A percentile compares a stretch with the other conserved stretches of the same genome.
phyloP scores from a whole-genome alignment of 306 rosid genomes.

The Dryas octopetala region DNA sequence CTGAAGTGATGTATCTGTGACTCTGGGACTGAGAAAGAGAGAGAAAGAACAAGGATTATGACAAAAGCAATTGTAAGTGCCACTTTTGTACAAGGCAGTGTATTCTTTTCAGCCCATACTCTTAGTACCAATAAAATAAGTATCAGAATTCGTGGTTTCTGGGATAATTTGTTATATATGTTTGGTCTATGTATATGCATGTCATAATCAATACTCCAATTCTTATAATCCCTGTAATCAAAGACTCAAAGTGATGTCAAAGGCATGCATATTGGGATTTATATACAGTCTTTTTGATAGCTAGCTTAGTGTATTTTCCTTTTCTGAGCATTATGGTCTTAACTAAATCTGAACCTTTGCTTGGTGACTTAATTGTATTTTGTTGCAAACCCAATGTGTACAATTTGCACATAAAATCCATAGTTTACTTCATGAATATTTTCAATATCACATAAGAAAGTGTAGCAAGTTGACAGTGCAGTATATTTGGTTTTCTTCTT shows the following conservation, averaged over 20 bases:
- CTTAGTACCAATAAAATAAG: not conserved
- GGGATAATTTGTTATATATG: not conserved
- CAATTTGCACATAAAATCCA: not conserved
- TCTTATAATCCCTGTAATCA: not conserved
- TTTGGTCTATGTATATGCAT: not conserved
- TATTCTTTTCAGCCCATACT: not conserved
- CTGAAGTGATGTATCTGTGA: slow-evolving; percentile 25
- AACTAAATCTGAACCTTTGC: too few relatives aligned
- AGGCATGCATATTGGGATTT: too few relatives aligned
- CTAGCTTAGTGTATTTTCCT: not conserved
- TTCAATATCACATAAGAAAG: not conserved
- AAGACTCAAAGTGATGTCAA: not conserved
- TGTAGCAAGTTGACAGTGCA: not conserved
- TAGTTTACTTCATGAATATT: not conserved
- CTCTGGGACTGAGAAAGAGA: too few relatives aligned
- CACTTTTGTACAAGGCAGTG: not conserved
- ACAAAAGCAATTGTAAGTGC: slow-evolving; percentile 2
- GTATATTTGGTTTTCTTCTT: not conserved
- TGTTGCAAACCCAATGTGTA: not conserved
- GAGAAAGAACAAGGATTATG: not conserved
- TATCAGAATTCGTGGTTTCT: not conserved
- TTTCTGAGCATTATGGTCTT: not conserved
- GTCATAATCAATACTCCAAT: slow-evolving; percentile 12
- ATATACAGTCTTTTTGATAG: too few relatives aligned
- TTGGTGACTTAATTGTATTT: not conserved